Conservation (phyloP, 2,329 filamentous ascomycete species). For the Colletotrichum sp. region DNA sequence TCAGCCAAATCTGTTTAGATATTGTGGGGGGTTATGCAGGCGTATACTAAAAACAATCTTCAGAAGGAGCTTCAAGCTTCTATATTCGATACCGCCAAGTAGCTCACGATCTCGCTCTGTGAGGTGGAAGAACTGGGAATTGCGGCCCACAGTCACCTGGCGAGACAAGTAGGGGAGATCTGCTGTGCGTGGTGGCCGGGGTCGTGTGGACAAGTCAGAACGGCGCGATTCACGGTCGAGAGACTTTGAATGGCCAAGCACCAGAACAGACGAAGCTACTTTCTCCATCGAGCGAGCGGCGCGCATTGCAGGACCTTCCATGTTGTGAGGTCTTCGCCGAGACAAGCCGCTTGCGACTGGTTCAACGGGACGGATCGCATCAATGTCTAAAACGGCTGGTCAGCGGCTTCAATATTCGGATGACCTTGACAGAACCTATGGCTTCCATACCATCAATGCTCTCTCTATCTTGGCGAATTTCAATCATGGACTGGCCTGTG, state of each 20-base stretch:
- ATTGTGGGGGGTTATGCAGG: background rate
- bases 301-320: background rate
- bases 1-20: background rate
- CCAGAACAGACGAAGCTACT: conserved; percentile 5
- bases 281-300: conserved; percentile 21
- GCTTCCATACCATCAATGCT: background rate
- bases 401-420: background rate
- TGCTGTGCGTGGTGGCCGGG: conserved; percentile 10
- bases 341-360: background rate
- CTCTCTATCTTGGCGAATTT: background rate
- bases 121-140: conserved; percentile 50
- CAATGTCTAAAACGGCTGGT: background rate
- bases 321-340: background rate
- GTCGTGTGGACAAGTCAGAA: background rate
- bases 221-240: background rate
- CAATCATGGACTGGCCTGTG: background rate
- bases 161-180: conserved; percentile 45
- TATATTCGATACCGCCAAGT: conserved; percentile 59
- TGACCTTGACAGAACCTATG: background rate
- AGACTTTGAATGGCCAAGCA: background rate
- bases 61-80: conserved; percentile 51
- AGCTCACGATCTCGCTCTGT: conserved; percentile 43
- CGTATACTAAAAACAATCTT: conserved; percentile 47
- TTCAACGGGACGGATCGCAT: background rate
- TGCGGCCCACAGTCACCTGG: conserved; percentile 48